A percentile compares a stretch with the other conserved stretches of the same genome.
Evolutionary conservation across 192 early-diverging fungal genomes (phyloP).

Genomic region (Geranomyces variabilis): DNA sequence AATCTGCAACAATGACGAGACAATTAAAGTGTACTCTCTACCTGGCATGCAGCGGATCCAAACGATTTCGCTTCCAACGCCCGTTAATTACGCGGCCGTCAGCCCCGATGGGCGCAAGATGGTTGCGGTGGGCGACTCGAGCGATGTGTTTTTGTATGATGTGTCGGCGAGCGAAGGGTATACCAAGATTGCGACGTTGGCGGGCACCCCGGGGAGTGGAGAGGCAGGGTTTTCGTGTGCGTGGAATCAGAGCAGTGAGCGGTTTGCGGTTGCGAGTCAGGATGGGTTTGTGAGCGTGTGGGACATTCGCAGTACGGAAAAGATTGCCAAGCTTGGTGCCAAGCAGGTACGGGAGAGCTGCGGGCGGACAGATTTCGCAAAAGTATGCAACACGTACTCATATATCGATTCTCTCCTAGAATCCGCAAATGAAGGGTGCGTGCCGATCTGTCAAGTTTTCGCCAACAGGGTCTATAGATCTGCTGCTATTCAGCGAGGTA

Average conservation of each 20-base stretch:
- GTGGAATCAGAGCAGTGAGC: constrained; percentile 91
- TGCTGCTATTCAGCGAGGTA: constrained; percentile 78
- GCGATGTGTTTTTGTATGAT: constrained; percentile 83
- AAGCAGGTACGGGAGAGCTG: constrained; percentile 60
- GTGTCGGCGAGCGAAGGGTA: constrained; percentile 71
- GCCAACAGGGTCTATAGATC: constrained; percentile 84
- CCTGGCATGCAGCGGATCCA: constrained; percentile 76
- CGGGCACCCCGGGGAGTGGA: constrained; percentile 69
- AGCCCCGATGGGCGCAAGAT: constrained; percentile 91
- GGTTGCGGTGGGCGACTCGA: constrained; percentile 90
- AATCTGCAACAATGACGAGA: constrained; percentile 93
- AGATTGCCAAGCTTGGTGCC: constrained; percentile 73
- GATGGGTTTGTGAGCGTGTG: constrained; percentile 92
- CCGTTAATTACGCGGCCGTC: constrained; percentile 90
- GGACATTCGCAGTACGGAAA: constrained; percentile 82
- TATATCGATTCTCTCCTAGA: constrained; percentile 30
- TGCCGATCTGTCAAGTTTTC: constrained; percentile 93
- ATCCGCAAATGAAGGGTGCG: constrained; percentile 72
- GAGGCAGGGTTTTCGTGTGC: constrained; percentile 94
- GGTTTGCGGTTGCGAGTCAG: constrained; percentile 95
- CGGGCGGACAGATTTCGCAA: too few species aligned
- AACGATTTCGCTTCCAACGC: constrained; percentile 80
- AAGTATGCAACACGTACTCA: neutral
- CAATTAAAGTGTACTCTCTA: constrained; percentile 85
- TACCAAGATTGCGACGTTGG: constrained; percentile 71